Evolutionary conservation across 805 yeast genomes (phyloP), one percentile per base, ranked within the genome.

Genomic region (Kodamaea nitidulidarum): DNA sequence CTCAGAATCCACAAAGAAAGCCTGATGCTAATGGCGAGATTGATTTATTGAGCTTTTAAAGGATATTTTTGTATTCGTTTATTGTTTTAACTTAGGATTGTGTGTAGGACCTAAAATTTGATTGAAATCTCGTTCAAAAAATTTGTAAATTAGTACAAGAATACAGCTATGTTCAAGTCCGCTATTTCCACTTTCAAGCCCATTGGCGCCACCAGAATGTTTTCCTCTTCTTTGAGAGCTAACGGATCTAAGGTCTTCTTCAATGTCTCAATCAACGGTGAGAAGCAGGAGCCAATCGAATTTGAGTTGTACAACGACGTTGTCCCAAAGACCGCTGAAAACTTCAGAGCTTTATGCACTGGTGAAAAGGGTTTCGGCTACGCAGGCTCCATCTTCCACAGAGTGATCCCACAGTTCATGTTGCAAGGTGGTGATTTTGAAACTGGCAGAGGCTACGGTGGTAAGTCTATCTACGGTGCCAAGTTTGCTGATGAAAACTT

Each of bases 391-490:
- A 73, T 81, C 50, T 90, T 91, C 93, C 97, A 90, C 87, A 84
- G 96, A 75, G 95, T 90, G 50, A 88, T 88, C 59, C 96, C 96
- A 50, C 81, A 84, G 66, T 90, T 90, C 76, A 90, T 90, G 98
- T 75, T 91, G 63, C 98, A 90, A 76, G 97, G 76, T 57, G 74
- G 74, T 53, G 74, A 69, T 50, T 67, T 67, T 73, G 93, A 84
- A 69, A 81, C 84, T 69, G 83, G 86, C 66, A 81, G 85, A 65
- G 97, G 98, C 53, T 80, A 84, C 54, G 98, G 98, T 63, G 98
- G 98, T 63, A 81, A 80, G 66, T 82, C 88, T 35, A 84, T 84
- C 65, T 84, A 84, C 65, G 93, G 91, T 54, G 70, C 69, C 50
- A 79, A 76, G 49, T 78, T 79, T 51, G 68, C 73, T 27, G 82